A percentile compares a stretch with the other conserved stretches of the same genome.
Evolutionary conservation across 169 alveolate species (phyloP).

Genomic region (Cryptosporidium canis): DNA sequence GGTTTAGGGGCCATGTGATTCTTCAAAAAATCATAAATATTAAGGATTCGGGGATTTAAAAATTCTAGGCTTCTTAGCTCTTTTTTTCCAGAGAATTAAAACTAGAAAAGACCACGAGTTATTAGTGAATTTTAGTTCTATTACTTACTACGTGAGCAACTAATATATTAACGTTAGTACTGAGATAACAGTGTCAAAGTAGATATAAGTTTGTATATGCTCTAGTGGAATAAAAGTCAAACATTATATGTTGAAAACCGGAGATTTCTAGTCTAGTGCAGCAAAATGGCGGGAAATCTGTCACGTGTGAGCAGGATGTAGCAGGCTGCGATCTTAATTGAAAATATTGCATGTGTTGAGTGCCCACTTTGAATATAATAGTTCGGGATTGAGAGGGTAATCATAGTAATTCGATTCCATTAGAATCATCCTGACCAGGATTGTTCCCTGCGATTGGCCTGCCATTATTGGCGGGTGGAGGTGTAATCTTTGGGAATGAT

Average conservation of each 20-base stretch:
- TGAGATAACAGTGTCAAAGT: neutral
- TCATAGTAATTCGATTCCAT: conserved; percentile 47
- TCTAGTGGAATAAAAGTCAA: neutral
- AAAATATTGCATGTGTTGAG: too few species aligned
- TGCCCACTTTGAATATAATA: too few species aligned
- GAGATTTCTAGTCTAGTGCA: neutral
- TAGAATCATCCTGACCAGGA: neutral
- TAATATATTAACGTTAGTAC: neutral
- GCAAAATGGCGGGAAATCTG: neutral
- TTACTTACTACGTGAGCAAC: conserved; percentile 4
- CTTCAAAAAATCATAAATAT: too few species aligned
- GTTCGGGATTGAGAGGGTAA: neutral
- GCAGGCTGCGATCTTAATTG: neutral
- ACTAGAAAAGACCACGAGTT: neutral
- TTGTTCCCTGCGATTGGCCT: neutral
- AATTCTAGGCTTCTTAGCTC: neutral
- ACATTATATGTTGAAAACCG: neutral
- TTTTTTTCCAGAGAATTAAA: neutral
- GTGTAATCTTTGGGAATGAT: conserved; percentile 48
- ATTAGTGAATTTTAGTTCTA: conserved; percentile 11
- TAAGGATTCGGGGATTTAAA: neutral
- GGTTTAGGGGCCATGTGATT: neutral
- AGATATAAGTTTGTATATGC: neutral
- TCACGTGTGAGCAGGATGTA: neutral
- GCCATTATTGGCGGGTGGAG: conserved; percentile 23